Percentiles rank a stretch among this genome's conserved stretches.
Evolutionary conservation across 2,329 filamentous ascomycete species (phyloP).

Genomic region (Pseudogymnoascus sp.): DNA sequence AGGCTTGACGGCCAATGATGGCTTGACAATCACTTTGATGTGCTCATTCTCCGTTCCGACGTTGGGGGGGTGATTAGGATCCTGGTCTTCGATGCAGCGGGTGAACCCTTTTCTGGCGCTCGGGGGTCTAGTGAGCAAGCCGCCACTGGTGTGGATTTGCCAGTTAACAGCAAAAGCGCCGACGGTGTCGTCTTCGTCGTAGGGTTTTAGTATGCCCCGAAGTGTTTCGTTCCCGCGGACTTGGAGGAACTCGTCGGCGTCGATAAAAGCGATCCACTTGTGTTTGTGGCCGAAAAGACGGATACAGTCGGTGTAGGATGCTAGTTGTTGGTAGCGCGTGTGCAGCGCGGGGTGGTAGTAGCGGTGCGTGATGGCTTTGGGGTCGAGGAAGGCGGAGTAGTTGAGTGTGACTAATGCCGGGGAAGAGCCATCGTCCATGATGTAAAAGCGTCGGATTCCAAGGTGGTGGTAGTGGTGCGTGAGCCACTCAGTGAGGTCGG

Average conservation of each 20-base stretch:
- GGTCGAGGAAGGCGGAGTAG: constrained; percentile 17
- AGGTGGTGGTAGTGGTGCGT: constrained; percentile 24
- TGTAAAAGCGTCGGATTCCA: constrained; percentile 23
- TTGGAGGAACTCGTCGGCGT: constrained; percentile 26
- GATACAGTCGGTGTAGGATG: constrained; percentile 20
- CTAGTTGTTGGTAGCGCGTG: constrained; percentile 15
- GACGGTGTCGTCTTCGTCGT: constrained; percentile 22
- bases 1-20: constrained; percentile 15
- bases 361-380: constrained; percentile 19
- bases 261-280: constrained; percentile 29
- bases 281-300: constrained; percentile 21
- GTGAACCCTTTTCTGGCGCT: constrained; percentile 23
- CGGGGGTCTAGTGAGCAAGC: constrained; percentile 18
- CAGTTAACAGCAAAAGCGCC: constrained; percentile 29
- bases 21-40: constrained; percentile 29
- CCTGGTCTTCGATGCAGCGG: constrained; percentile 24
- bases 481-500: constrained; percentile 22
- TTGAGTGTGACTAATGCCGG: constrained; percentile 16
- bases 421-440: constrained; percentile 24
- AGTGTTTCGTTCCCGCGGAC: constrained; percentile 21
- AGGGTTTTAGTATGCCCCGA: constrained; percentile 21
- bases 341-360: constrained; percentile 16
- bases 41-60: constrained; percentile 23
- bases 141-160: constrained; percentile 26
- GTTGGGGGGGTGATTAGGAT: constrained; percentile 11